phyloP scores from a whole-genome alignment of 1,284 basidiomycete species.

The Cutaneotrichosporon cutaneum region DNA sequence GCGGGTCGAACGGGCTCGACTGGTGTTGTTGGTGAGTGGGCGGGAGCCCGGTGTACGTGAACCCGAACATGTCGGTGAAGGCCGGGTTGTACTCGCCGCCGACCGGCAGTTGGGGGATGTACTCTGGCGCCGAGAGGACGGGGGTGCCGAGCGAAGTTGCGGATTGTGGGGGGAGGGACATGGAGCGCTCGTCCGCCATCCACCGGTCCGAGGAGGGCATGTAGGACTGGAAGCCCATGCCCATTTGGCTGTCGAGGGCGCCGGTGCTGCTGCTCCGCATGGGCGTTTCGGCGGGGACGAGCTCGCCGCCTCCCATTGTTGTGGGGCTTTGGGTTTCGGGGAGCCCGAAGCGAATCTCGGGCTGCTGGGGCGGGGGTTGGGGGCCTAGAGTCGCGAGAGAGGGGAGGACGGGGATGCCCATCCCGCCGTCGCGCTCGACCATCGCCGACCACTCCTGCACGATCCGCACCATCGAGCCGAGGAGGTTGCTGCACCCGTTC shows the following conservation, averaged over 20 bases:
- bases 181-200: constrained; percentile 32
- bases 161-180: constrained; percentile 1
- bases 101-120: neutral
- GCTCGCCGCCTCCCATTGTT: neutral
- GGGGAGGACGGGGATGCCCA: neutral
- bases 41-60: neutral
- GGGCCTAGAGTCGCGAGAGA: neutral
- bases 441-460: constrained; percentile 35
- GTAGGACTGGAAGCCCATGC: constrained; percentile 28
- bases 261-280: constrained; percentile 5
- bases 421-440: constrained; percentile 21
- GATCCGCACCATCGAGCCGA: constrained; percentile 41
- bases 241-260: too few relatives aligned
- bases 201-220: constrained; percentile 43
- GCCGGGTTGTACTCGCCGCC: neutral
- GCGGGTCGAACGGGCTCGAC: neutral
- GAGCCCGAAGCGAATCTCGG: neutral
- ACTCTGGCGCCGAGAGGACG: neutral
- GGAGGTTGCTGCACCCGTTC: constrained; percentile 44
- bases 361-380: neutral
- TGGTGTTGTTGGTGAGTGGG: neutral
- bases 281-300: neutral
- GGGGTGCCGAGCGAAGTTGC: neutral
- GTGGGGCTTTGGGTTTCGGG: neutral
- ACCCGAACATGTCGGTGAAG: neutral